Base-by-base conservation (phyloP, 2,329 filamentous ascomycete species). In the Phialophora macrospora region DNA sequence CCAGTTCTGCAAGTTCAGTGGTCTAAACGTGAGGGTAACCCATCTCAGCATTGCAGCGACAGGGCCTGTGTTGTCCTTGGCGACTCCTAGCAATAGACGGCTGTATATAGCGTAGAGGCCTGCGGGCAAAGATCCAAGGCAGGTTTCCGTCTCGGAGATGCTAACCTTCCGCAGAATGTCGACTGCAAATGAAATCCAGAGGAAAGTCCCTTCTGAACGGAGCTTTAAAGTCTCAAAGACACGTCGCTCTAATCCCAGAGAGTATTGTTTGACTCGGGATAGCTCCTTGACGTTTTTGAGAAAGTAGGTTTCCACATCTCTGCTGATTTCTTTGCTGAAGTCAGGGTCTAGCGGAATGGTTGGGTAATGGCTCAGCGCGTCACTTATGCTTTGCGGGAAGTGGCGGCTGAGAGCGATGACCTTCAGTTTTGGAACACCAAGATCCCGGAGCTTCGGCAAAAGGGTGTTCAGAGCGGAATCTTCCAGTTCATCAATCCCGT, bases 161-260 rank as follows among this genome's bases (percentile, higher is more conserved):
- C 48, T 64, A 46, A 60, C 66, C 22, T 66, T 64, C 30, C 65
- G 30, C 51, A 73, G 67, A 60, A 72, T 66, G 60, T 71, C 58
- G 7, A 68, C 66, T 59, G 70, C 69, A 38, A 72, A 71, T 28
- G 65, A 68, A 32, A 73, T 68, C 72, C 72, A 73, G 22, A 73
- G 55, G 60, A 73, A 73, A n/a, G 74, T 75, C 4, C 72, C 69
- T 48, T 74, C 71, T 24, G 73, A 68, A 38, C 72, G 62, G 34
- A 58, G 66, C 51, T 72, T 24, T 57, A 74, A 61, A 34, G 58
- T 48, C 48, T 71, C 57, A 55, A 59, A 64, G 65, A 74, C 56
- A 32, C 67, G 61, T 30, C 30, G 28, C 14, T 67, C 48, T 49
- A 60, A 70, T 4, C 62, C 67, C 38, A 60, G 52, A 8, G 71